These are phyloP conservation scores for Oenanthe sinensis DNA, from an alignment of 129 eudicot species.

Conservation along the genomic window DNA sequence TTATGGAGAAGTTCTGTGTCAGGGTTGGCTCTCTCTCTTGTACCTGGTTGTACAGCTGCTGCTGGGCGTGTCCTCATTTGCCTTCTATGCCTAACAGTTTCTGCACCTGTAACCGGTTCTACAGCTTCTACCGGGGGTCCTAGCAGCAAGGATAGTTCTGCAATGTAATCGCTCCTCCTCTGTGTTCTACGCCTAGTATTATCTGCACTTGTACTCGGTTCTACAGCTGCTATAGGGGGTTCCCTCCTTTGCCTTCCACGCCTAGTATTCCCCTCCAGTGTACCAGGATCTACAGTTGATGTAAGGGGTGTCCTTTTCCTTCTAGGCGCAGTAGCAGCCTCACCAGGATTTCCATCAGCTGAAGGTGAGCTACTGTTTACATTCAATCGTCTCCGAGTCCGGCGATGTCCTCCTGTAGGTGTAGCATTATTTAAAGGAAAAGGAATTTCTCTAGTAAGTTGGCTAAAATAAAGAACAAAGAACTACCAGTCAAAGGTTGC, in stretches of 20 bases:
- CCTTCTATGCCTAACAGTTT: not conserved
- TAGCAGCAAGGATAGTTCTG: too few relatives aligned
- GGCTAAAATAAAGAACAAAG: not conserved
- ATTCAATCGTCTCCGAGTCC: not conserved
- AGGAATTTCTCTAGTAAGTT: not conserved
- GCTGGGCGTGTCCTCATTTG: not conserved
- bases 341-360: not conserved
- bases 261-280: not conserved
- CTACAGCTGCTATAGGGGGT: not conserved
- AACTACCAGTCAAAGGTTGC: not conserved
- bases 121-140: not conserved
- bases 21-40: not conserved
- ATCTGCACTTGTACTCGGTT: not conserved
- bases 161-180: not conserved
- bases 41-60: not conserved
- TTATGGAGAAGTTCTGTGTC: slow-evolving; percentile 6
- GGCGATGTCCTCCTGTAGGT: not conserved
- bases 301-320: not conserved
- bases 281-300: not conserved
- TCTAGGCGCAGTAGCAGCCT: not conserved
- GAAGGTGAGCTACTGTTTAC: not conserved
- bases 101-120: not conserved
- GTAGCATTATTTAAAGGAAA: not conserved
- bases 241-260: not conserved
- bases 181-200: not conserved